These are phyloP conservation scores for Prunus mira DNA, from an alignment of 306 rosid genomes.

Conservation along the genomic window DNA sequence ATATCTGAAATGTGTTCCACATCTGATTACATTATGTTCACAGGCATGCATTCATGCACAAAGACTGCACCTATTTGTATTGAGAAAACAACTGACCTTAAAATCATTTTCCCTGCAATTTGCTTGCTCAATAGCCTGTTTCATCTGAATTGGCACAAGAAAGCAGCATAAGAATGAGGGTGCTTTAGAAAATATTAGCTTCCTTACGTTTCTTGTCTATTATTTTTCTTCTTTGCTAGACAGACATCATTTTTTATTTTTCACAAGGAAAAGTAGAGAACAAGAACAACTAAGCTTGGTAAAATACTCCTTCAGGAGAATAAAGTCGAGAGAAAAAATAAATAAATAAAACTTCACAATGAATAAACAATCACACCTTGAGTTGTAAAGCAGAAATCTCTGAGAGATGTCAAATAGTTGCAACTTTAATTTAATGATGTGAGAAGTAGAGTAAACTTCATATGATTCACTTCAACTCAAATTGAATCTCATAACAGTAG, in stretches of 20 bases:
- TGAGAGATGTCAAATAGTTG: background rate
- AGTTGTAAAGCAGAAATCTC: slow-evolving; percentile 8
- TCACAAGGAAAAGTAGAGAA: background rate
- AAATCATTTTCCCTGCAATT: slow-evolving; percentile 48
- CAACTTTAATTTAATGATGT: background rate
- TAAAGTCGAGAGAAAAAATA: too few species aligned
- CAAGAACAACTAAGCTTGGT: background rate
- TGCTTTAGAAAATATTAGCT: background rate
- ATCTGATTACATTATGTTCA: background rate
- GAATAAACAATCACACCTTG: background rate
- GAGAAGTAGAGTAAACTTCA: background rate
- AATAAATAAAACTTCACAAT: background rate
- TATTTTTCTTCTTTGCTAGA: background rate
- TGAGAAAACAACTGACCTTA: slow-evolving; percentile 53
- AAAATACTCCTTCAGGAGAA: background rate
- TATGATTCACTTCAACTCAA: background rate
- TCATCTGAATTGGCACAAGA: slow-evolving; percentile 42
- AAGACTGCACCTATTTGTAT: slow-evolving; percentile 3
- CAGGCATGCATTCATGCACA: background rate
- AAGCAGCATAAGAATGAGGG: background rate
- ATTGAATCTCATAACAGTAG: background rate
- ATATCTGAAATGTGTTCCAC: background rate
- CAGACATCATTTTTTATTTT: background rate
- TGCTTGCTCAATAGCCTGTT: slow-evolving; percentile 53
- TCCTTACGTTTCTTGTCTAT: background rate